Evolutionary conservation across 1,139 yeast genomes (phyloP).

Genomic region (Candida sanyaensis): DNA sequence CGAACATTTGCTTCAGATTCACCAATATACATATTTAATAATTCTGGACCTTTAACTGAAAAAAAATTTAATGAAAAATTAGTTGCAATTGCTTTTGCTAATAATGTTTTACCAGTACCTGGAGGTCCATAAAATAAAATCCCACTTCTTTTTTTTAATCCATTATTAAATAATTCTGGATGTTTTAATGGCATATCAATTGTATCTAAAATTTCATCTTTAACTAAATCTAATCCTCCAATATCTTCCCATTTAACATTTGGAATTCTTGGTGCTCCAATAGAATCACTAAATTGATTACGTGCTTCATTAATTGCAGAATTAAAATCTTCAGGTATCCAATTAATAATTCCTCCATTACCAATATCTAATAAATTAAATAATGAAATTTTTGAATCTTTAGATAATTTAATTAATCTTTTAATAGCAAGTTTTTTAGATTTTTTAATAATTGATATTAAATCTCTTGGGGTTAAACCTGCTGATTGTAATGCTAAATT

Average conservation of each 20-base stretch:
- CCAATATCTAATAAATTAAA: constrained; percentile 36
- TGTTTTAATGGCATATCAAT: constrained; percentile 94
- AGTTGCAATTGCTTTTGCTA: constrained; percentile 96
- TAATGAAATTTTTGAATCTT: constrained; percentile 18
- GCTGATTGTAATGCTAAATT: constrained; percentile 85
- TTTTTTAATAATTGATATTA: constrained; percentile 67
- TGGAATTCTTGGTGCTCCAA: constrained; percentile 97
- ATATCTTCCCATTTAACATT: constrained; percentile 95
- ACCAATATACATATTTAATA: constrained; percentile 95
- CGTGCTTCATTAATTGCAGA: constrained; percentile 80
- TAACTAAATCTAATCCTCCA: constrained; percentile 87
- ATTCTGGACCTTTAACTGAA: constrained; percentile 95
- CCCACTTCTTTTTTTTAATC: constrained; percentile 92
- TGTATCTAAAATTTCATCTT: constrained; percentile 90
- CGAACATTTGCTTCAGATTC: constrained; percentile 98
- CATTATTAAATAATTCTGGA: constrained; percentile 85
- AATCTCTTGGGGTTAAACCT: constrained; percentile 86
- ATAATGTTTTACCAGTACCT: constrained; percentile 93
- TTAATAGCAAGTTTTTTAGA: constrained; percentile 62
- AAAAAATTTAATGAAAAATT: constrained; percentile 91
- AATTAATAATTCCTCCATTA: constrained; percentile 55
- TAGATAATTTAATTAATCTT: constrained; percentile 39
- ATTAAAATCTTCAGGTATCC: constrained; percentile 68
- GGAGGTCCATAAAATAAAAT: constrained; percentile 97
- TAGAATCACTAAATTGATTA: constrained; percentile 86